phyloP scores from a whole-genome alignment of 768 basidiomycete species.

The Auricularia heimuer region DNA sequence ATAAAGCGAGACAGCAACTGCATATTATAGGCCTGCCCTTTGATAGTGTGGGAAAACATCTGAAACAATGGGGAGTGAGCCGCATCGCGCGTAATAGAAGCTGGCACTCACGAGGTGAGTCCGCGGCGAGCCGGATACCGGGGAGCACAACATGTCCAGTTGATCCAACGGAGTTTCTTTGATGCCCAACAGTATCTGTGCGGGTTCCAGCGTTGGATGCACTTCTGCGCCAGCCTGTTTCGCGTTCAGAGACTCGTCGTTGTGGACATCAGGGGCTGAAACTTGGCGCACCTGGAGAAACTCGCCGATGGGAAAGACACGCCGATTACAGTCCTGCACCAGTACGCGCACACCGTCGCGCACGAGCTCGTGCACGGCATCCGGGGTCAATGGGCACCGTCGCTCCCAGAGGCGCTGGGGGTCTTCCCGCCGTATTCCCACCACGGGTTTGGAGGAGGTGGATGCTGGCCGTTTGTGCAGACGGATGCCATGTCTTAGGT shows the following conservation, averaged over 20 bases:
- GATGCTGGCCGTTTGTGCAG: not conserved
- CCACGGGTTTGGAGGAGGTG: slow-evolving; percentile 17
- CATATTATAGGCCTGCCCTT: slow-evolving; percentile 82
- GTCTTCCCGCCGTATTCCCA: slow-evolving; percentile 70
- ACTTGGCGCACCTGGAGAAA: slow-evolving; percentile 48
- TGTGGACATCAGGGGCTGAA: not conserved
- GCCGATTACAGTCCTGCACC: slow-evolving; percentile 64
- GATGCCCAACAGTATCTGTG: slow-evolving; percentile 77
- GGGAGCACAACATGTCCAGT: slow-evolving; percentile 22
- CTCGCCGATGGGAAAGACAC: slow-evolving; percentile 58
- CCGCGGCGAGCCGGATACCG: slow-evolving; percentile 34
- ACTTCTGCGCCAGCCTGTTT: slow-evolving; percentile 69
- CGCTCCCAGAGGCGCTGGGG: slow-evolving; percentile 79
- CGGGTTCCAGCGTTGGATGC: slow-evolving; percentile 42
- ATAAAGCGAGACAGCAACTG: slow-evolving; percentile 62
- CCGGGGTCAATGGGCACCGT: slow-evolving; percentile 72
- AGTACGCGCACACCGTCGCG: slow-evolving; percentile 52
- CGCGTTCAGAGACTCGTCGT: not conserved
- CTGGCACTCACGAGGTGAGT: slow-evolving; percentile 9
- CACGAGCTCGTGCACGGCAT: slow-evolving; percentile 54
- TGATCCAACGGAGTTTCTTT: slow-evolving; percentile 73
- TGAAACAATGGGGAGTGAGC: slow-evolving; percentile 18
- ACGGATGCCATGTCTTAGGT: not conserved
- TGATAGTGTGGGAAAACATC: slow-evolving; percentile 90
- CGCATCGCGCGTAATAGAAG: too few relatives aligned